Percentiles rank a stretch among this genome's conserved stretches.
phyloP scores from a whole-genome alignment of 108 stramenopile genomes.

The Cyclotella baltica region DNA sequence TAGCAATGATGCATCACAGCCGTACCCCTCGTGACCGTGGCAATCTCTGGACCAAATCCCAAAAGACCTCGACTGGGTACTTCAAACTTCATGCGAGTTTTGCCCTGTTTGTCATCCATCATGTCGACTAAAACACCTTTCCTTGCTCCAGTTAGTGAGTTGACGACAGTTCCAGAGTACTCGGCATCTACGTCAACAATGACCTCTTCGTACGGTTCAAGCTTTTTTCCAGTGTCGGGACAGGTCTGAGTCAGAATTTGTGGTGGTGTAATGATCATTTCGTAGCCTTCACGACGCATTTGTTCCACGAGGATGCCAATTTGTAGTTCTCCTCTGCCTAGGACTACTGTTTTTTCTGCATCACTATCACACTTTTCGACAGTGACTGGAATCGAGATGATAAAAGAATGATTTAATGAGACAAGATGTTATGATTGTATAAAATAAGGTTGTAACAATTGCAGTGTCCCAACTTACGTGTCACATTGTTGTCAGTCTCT shows the following conservation, averaged over 20 bases:
- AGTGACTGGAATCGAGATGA: constrained; percentile 25
- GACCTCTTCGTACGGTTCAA: constrained; percentile 97
- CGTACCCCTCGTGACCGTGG: constrained; percentile 89
- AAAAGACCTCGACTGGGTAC: constrained; percentile 97
- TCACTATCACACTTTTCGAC: constrained; percentile 76
- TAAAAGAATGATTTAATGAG: background rate
- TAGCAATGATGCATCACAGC: constrained; percentile 95
- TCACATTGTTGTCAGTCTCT: constrained; percentile 97
- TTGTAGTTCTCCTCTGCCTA: constrained; percentile 89
- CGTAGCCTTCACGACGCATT: constrained; percentile 98
- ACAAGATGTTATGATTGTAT: background rate
- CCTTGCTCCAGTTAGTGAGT: constrained; percentile 87
- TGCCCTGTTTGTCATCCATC: constrained; percentile 77
- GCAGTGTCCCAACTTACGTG: constrained; percentile 36
- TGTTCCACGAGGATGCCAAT: constrained; percentile 97
- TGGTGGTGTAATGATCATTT: constrained; percentile 95
- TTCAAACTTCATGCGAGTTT: constrained; percentile 89
- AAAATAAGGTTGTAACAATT: background rate
- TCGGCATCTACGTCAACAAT: constrained; percentile 91
- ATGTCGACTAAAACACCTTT: constrained; percentile 93
- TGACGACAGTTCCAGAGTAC: constrained; percentile 90
- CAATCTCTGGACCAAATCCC: constrained; percentile 92
- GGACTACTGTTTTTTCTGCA: constrained; percentile 75
- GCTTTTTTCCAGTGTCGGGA: constrained; percentile 68
- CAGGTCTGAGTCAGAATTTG: constrained; percentile 82